Evolutionary conservation across 345 rosid species (phyloP).

Genomic region (Nephelium lappaceum): DNA sequence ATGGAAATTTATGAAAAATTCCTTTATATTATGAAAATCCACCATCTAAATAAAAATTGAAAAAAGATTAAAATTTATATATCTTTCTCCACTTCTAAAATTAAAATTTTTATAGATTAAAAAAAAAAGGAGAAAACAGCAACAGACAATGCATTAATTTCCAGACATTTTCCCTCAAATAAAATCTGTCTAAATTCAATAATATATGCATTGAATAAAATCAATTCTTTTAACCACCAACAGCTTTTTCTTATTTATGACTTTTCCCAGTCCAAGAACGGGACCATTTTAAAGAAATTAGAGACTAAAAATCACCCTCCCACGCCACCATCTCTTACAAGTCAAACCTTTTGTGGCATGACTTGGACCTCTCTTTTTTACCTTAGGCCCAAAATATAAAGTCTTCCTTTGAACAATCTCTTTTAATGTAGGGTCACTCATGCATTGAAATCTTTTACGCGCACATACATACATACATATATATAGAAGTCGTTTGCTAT

Average conservation of each 20-base stretch:
- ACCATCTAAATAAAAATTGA: too few relatives aligned
- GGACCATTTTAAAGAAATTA: slow-evolving; percentile 7
- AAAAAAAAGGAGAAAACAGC: too few relatives aligned
- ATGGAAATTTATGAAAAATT: too few relatives aligned
- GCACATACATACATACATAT: too few relatives aligned
- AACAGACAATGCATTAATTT: too few relatives aligned
- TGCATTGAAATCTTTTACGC: too few relatives aligned
- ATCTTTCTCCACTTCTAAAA: too few relatives aligned
- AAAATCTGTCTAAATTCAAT: too few relatives aligned
- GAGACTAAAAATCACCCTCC: slow-evolving; percentile 1
- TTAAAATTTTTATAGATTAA: too few relatives aligned
- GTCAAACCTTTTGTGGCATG: slow-evolving; percentile 57
- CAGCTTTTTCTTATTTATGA: background rate
- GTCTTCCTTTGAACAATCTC: background rate
- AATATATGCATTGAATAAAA: background rate
- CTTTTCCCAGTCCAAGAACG: background rate
- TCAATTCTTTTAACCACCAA: background rate
- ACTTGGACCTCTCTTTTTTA: slow-evolving; percentile 15
- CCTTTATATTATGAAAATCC: too few relatives aligned
- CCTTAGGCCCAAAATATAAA: background rate
- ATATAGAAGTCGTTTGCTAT: too few relatives aligned
- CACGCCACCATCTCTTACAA: slow-evolving; percentile 20
- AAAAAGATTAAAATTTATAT: too few relatives aligned
- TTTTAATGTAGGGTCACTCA: background rate
- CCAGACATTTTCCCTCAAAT: background rate